Conservation (phyloP, 192 early-diverging fungal genomes). For the Linnemannia exigua region DNA sequence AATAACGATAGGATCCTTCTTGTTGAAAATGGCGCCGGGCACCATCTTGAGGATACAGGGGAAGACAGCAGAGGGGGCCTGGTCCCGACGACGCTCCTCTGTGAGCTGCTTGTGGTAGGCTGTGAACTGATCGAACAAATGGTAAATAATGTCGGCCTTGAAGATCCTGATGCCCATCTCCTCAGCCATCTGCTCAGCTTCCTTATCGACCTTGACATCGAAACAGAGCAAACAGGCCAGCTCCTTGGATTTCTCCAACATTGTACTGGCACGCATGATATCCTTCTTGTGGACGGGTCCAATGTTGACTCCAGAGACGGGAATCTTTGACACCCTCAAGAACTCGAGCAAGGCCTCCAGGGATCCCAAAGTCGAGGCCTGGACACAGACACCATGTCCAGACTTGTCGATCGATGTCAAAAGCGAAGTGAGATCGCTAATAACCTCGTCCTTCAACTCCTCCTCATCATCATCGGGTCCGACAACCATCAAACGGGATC, state of each 20-base stretch:
- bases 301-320: constrained; percentile 96
- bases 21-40: constrained; percentile 92
- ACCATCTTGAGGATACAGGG: constrained; percentile 94
- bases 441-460: constrained; percentile 94
- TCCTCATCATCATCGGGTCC: constrained; percentile 98
- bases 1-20: constrained; percentile 94
- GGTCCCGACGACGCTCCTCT: constrained; percentile 91
- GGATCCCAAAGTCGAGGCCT: constrained; percentile 98
- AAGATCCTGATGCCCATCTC: constrained; percentile 94
- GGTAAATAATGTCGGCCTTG: constrained; percentile 98
- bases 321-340: constrained; percentile 91
- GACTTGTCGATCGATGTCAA: constrained; percentile 85
- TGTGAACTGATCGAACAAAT: constrained; percentile 95
- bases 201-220: constrained; percentile 91
- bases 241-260: constrained; percentile 94
- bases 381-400: constrained; percentile 95
- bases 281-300: constrained; percentile 99
- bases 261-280: constrained; percentile 89
- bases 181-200: constrained; percentile 92
- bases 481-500: constrained; percentile 93
- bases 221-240: constrained; percentile 89
- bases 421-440: constrained; percentile 87
- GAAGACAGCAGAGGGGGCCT: constrained; percentile 93
- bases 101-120: constrained; percentile 81
- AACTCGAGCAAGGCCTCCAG: constrained; percentile 97